Conservation (phyloP, 495 filamentous ascomycete species). For the Extremus antarcticus region DNA sequence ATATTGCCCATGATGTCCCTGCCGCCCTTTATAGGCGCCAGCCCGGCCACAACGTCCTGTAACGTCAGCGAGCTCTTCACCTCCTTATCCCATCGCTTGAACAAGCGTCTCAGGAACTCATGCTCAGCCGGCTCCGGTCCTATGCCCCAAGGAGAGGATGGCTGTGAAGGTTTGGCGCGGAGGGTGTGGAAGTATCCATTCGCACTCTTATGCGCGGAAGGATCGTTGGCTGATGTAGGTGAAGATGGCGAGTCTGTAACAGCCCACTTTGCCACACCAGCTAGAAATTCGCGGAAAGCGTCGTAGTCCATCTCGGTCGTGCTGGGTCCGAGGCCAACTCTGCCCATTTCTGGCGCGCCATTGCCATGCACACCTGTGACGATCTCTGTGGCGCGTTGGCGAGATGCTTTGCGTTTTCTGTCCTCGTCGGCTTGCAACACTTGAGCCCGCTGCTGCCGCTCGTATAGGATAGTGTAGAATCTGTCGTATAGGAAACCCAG, state of each 20-base stretch:
- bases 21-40: slow-evolving; percentile 82
- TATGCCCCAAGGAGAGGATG: slow-evolving; percentile 57
- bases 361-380: slow-evolving; percentile 37
- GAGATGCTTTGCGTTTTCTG: slow-evolving; percentile 47
- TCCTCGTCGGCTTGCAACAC: slow-evolving; percentile 53
- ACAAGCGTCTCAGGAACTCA: slow-evolving; percentile 86
- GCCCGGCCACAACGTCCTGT: slow-evolving; percentile 80
- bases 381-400: slow-evolving; percentile 42
- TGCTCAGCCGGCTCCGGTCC: slow-evolving; percentile 82
- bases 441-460: slow-evolving; percentile 71
- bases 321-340: slow-evolving; percentile 82
- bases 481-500: slow-evolving; percentile 82
- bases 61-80: slow-evolving; percentile 64
- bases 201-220: slow-evolving; percentile 20
- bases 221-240: slow-evolving; percentile 40
- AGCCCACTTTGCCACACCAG: slow-evolving; percentile 82
- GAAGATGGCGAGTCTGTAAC: slow-evolving; percentile 61
- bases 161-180: slow-evolving; percentile 9
- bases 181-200: slow-evolving; percentile 46
- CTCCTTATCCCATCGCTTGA: slow-evolving; percentile 75
- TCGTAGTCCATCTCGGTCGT: slow-evolving; percentile 90
- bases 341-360: slow-evolving; percentile 50
- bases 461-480: slow-evolving; percentile 83
- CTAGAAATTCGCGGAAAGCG: slow-evolving; percentile 85
- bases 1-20: slow-evolving; percentile 95